Base-by-base conservation (phyloP, 2,329 filamentous ascomycete genomes). In the Aspergillaceae sp. region DNA sequence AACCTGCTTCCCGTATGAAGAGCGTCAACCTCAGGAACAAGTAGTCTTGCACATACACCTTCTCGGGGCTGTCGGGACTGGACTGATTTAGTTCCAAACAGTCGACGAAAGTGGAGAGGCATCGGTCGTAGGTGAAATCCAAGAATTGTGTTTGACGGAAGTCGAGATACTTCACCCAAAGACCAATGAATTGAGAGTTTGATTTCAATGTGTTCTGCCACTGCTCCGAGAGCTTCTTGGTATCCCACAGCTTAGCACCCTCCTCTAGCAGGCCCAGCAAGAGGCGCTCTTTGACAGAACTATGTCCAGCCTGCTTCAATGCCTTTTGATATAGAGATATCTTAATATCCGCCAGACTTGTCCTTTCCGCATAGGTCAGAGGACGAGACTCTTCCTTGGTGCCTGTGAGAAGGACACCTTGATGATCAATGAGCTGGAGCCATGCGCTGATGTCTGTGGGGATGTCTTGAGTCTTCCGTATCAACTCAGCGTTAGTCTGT, bases 251-350 rank as follows among this genome's bases (percentile, higher is more conserved):
- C 49, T 79, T 79, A n/a, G 73, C 65, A 0, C 86, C 87, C 62
- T 94, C 86, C 5, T 76, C 73, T 75, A 96, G 83, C 47, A 89
- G 72, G 3, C 79, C 80, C 7, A 85, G 64, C 5, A 89, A 63
- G 1, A 96, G 72, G 6, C 67, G 69, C 48, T 86, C 77, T 10
- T 78, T 75, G 37, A 76, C 74, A 11, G 64, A 42, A 11, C 60
- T 51, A 33, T 69, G 56, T 1, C 70, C 65, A 1, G 79, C 72
- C 40, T 83, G 77, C 7, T 73, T 68, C 5, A 95, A 64, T 0
- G 90, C 90, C 50, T 87, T 82, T 52, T 91, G 81, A 49, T 90
- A 86, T 50, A 94, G 79, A 2, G 84, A 81, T 2, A 94, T 69
- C 53, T 87, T 91, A 46, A 95, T 80, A 52, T 92, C 84, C 3